These are phyloP conservation scores for Brassica juncea DNA, from an alignment of 345 rosid genomes.

Conservation along the genomic window DNA sequence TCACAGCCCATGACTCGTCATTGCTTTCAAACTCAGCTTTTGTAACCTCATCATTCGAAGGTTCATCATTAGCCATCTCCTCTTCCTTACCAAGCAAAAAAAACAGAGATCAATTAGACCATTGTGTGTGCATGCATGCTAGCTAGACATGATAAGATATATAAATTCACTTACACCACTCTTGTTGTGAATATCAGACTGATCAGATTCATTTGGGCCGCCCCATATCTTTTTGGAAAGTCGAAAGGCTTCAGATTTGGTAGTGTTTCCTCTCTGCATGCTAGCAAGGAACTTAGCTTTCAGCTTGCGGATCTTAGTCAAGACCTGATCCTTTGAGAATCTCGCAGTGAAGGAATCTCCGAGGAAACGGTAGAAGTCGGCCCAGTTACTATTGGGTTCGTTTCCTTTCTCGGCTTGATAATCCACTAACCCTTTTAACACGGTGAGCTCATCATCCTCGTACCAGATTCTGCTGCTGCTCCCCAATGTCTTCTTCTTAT, in stretches of 20 bases:
- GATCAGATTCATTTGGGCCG: not conserved
- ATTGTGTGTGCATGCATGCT: not conserved
- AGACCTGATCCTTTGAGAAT: not conserved
- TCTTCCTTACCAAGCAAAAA: not conserved
- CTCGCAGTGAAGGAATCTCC: not conserved
- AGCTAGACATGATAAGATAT: not conserved
- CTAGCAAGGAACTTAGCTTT: not conserved
- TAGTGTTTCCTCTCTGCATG: not conserved
- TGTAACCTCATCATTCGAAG: not conserved
- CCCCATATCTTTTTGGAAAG: not conserved
- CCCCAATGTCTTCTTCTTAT: not conserved
- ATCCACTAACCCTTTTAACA: not conserved
- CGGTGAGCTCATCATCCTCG: constrained; percentile 13
- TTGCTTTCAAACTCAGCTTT: not conserved
- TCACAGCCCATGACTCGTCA: constrained; percentile 5
- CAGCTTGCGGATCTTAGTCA: not conserved
- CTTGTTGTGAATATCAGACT: not conserved
- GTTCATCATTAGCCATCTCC: not conserved
- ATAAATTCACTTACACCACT: not conserved
- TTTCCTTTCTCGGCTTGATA: not conserved
- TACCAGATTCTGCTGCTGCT: not conserved
- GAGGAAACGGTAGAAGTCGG: not conserved
- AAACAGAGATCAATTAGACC: not conserved
- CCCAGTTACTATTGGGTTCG: not conserved
- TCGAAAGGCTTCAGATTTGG: not conserved